A percentile compares a stretch with the other conserved stretches of the same genome.
These are phyloP conservation scores for Dichotomopilus funicola DNA, from an alignment of 2,329 filamentous ascomycete species.

Conservation along the genomic window DNA sequence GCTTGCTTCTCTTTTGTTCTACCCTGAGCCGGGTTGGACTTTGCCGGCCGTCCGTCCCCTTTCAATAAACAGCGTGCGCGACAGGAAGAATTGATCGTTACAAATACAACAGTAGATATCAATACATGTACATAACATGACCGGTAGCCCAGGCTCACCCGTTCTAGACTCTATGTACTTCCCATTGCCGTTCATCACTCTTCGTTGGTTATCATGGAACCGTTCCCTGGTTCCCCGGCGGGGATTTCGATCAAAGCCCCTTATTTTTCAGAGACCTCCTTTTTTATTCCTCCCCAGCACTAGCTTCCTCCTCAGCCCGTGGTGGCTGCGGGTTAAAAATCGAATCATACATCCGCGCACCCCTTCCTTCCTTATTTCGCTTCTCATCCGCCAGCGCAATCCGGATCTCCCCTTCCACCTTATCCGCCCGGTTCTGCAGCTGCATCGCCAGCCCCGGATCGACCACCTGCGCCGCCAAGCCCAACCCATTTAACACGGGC, in stretches of 20 bases:
- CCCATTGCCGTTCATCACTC: too few species aligned
- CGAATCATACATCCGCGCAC: conserved; percentile 27
- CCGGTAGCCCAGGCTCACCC: too few species aligned
- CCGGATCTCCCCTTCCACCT: conserved; percentile 25
- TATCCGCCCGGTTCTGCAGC: conserved; percentile 36
- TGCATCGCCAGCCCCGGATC: conserved; percentile 30
- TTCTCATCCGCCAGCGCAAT: conserved; percentile 11
- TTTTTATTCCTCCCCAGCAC: neutral
- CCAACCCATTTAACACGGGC: conserved; percentile 39
- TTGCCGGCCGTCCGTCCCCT: too few species aligned
- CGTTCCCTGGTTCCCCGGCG: too few species aligned
- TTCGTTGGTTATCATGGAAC: too few species aligned
- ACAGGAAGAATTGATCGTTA: neutral
- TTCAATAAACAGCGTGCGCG: too few species aligned
- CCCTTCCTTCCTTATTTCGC: conserved; percentile 9
- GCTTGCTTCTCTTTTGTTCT: neutral
- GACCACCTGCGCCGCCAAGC: conserved; percentile 38
- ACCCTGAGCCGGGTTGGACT: too few species aligned
- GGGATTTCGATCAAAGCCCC: neutral
- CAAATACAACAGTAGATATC: conserved; percentile 17
- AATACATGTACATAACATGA: conserved; percentile 8
- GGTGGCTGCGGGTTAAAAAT: conserved; percentile 25
- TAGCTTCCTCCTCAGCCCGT: conserved; percentile 8
- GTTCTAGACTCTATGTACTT: too few species aligned
- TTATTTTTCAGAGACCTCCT: neutral